Evolutionary conservation across 768 basidiomycete species (phyloP), one percentile per base, ranked within the genome.

Genomic region (Guyanaporus albipodus): DNA sequence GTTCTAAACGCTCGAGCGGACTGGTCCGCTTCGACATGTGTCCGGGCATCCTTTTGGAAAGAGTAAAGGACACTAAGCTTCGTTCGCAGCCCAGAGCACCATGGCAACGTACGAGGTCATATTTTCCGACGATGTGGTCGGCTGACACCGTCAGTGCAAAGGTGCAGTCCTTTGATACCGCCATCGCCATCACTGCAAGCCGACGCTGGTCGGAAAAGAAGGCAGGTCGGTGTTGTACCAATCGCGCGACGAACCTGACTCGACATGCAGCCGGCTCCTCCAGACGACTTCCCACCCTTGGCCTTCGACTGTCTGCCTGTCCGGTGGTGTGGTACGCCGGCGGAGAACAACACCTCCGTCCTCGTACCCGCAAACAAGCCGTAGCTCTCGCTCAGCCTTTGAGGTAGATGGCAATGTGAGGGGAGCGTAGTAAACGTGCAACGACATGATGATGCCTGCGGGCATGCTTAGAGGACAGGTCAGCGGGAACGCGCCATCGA

Each of bases 401-500:
- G 67, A 59, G 1, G 66, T 62, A 26, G 70, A 62, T 17, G 74
- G 59, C n/a, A 67, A 50, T 23, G 54, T 52, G 45, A 48, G 42
- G 1, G 61, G 43, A 37, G 62, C 55, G 32, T 68, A 64, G 42
- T 79, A 82, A 1, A 96, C 69, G 57, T 90, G 84, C 50, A 93
- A 62, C 0, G 87, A 80, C 95, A 97, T 99, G 57, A 96, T 82
- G 40, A 94, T 85, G 1, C 92, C 92, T 89, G 34, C 21, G 19
- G 22, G n/a, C 10, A 21, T n/a, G 32, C 6, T 44, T 4, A 48
- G 27, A 28, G 26, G n/a, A 22, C 15, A 21, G 26, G 23, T 34
- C 36, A 11, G 42, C 19, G 21, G 19, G 21, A n/a, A 27, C n/a
- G n/a, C n/a, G 22, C n/a, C 22, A 23, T 27, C 17, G 39, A n/a